Conservation (phyloP, 1,284 basidiomycete species). For the Austropuccinia psidii region DNA sequence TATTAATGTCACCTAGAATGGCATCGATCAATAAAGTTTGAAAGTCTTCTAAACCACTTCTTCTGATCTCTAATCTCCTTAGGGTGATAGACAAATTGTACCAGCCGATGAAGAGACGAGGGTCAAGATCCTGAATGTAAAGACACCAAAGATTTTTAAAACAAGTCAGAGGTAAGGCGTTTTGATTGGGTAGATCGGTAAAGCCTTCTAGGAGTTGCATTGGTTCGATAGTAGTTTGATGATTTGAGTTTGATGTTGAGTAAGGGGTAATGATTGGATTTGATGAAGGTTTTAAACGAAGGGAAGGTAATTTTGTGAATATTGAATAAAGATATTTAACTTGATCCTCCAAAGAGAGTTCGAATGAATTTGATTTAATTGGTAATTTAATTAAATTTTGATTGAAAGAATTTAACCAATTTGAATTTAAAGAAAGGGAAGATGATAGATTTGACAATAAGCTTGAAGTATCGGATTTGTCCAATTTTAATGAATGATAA, state of each 20-base stretch:
- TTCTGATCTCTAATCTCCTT: slow-evolving; percentile 63
- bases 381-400: not conserved
- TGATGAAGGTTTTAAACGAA: slow-evolving; percentile 52
- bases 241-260: slow-evolving; percentile 47
- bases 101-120: slow-evolving; percentile 74
- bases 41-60: slow-evolving; percentile 74
- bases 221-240: not conserved
- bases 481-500: slow-evolving; percentile 44
- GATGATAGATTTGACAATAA: slow-evolving; percentile 56
- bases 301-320: slow-evolving; percentile 75
- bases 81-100: slow-evolving; percentile 65
- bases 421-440: slow-evolving; percentile 61
- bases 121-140: slow-evolving; percentile 70
- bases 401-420: slow-evolving; percentile 57
- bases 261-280: slow-evolving; percentile 53
- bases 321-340: slow-evolving; percentile 77
- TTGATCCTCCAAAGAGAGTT: slow-evolving; percentile 56
- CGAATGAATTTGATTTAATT: not conserved
- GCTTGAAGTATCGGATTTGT: slow-evolving; percentile 54
- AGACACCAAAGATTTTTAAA: slow-evolving; percentile 74
- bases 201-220: slow-evolving; percentile 57
- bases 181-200: slow-evolving; percentile 64
- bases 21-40: slow-evolving; percentile 67
- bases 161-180: slow-evolving; percentile 67
- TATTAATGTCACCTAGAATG: slow-evolving; percentile 63